phyloP scores from a whole-genome alignment of 164 flowering plant genomes.

The Sextonia rubra region DNA sequence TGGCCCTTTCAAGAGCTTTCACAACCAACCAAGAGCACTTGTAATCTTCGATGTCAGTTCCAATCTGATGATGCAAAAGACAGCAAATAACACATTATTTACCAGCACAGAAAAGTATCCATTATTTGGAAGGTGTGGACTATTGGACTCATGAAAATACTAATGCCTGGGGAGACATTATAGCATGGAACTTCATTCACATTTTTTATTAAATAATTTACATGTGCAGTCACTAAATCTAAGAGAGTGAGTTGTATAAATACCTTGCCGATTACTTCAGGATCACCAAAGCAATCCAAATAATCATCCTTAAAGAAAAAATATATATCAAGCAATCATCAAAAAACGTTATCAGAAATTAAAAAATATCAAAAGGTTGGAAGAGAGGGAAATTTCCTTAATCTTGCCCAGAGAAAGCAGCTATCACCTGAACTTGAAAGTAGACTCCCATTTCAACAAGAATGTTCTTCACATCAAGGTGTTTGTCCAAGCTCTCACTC shows the following conservation, averaged over 20 bases:
- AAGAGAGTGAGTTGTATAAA: constrained; percentile 8
- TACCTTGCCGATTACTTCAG: constrained; percentile 88
- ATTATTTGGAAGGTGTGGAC: background rate
- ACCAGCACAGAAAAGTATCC: background rate
- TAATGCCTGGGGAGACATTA: background rate
- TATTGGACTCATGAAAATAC: too few relatives aligned
- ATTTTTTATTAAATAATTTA: too few relatives aligned
- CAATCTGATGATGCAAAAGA: constrained; percentile 51
- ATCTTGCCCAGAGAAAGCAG: too few relatives aligned
- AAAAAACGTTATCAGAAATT: background rate
- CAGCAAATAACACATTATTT: background rate
- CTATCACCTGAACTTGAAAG: constrained; percentile 93
- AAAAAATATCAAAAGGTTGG: background rate
- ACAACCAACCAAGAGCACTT: constrained; percentile 99
- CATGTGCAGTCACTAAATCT: background rate
- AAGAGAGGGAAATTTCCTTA: background rate
- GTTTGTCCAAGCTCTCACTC: constrained; percentile 78
- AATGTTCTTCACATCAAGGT: constrained; percentile 62
- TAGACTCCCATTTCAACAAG: constrained; percentile 92
- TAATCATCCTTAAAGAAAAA: constrained; percentile 72
- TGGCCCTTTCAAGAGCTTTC: constrained; percentile 72
- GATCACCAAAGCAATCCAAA: constrained; percentile 88
- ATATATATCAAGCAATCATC: background rate
- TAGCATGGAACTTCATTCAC: background rate
- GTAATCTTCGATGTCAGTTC: constrained; percentile 96